Conservation (phyloP, 371 early-diverging fungal genomes). For the Thermomucor indicae-seudaticae region DNA sequence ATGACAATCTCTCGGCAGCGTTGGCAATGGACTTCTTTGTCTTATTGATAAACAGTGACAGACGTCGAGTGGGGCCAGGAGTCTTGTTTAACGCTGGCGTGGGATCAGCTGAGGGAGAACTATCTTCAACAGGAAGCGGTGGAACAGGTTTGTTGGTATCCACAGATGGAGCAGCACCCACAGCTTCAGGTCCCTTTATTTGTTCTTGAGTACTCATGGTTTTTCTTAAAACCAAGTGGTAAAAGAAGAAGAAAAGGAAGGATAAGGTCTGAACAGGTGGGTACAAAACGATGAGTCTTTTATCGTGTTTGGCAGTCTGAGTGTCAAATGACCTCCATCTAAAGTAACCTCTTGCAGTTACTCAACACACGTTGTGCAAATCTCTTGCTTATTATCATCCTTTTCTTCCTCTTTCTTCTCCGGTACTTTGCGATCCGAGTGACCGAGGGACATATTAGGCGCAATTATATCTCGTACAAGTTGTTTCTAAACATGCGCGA, state of each 20-base stretch:
- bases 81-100: constrained; percentile 8
- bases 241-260: not conserved
- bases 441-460: constrained; percentile 67
- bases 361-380: constrained; percentile 13
- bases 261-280: not conserved
- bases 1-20: constrained; percentile 8
- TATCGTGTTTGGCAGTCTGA: not conserved
- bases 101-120: not conserved
- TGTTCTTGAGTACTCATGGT: no score
- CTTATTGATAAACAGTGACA: constrained; percentile 12
- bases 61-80: constrained; percentile 9
- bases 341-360: not conserved
- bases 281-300: no score
- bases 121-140: constrained; percentile 6
- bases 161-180: not conserved
- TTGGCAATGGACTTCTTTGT: constrained; percentile 13
- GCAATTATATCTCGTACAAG: constrained; percentile 60
- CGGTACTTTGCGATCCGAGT: constrained; percentile 32
- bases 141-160: constrained; percentile 14
- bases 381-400: not conserved
- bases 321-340: not conserved
- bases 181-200: not conserved
- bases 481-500: constrained; percentile 48
- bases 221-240: not conserved
- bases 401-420: constrained; percentile 1